Evolutionary conservation across 2,329 filamentous ascomycete genomes (phyloP).

Genomic region (Chaetomiaceae sp.): DNA sequence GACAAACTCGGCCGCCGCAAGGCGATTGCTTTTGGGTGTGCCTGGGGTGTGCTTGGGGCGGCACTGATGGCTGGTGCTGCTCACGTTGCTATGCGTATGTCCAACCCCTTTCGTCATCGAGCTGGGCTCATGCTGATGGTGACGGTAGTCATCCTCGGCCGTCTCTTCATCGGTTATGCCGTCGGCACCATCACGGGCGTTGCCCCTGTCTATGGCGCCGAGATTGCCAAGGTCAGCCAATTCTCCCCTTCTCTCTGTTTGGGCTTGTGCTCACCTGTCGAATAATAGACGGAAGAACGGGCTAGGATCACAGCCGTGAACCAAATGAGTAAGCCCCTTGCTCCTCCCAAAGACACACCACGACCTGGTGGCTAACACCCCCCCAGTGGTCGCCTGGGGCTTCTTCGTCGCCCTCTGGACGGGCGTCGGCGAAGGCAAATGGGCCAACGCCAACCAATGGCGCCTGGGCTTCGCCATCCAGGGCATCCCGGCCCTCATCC

Average conservation of each 20-base stretch:
- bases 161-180: slow-evolving; percentile 36
- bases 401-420: slow-evolving; percentile 40
- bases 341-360: too few species aligned
- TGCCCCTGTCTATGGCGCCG: slow-evolving; percentile 38
- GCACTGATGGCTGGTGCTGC: slow-evolving; percentile 39
- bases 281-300: slow-evolving; percentile 36
- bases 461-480: slow-evolving; percentile 37
- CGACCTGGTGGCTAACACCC: neutral
- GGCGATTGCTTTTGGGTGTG: slow-evolving; percentile 39
- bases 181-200: slow-evolving; percentile 40
- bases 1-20: slow-evolving; percentile 36
- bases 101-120: neutral
- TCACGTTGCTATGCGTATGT: slow-evolving; percentile 39
- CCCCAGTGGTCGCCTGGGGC: slow-evolving; percentile 38
- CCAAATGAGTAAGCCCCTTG: slow-evolving; percentile 38
- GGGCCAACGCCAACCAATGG: slow-evolving; percentile 38
- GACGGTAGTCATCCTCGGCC: slow-evolving; percentile 35
- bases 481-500: slow-evolving; percentile 33
- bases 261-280: too few species aligned
- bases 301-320: slow-evolving; percentile 39
- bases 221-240: slow-evolving; percentile 39
- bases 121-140: neutral
- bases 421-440: slow-evolving; percentile 36
- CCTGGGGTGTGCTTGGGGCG: slow-evolving; percentile 37
- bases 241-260: too few species aligned